These are phyloP conservation scores for Pseudofabraea citricarpa DNA, from an alignment of 2,329 filamentous ascomycete species.

Conservation along the genomic window DNA sequence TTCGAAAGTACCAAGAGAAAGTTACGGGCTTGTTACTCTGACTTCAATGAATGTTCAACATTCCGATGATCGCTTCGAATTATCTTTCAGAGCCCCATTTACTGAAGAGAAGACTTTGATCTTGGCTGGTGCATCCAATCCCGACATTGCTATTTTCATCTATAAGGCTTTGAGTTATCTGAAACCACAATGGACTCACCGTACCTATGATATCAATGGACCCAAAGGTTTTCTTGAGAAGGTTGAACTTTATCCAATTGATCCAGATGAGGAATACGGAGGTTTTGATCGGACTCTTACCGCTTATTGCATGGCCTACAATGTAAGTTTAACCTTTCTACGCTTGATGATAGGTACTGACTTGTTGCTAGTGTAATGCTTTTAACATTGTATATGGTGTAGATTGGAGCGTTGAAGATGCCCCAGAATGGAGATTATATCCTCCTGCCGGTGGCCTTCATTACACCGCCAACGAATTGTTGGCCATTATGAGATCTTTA, in stretches of 20 bases:
- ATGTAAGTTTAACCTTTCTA: constrained; percentile 33
- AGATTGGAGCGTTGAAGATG: constrained; percentile 58
- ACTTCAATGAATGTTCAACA: constrained; percentile 54
- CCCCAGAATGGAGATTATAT: constrained; percentile 60
- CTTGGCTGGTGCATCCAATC: constrained; percentile 58
- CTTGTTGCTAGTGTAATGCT: constrained; percentile 39
- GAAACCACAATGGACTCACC: constrained; percentile 60
- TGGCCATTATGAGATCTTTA: constrained; percentile 64
- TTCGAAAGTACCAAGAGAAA: constrained; percentile 40
- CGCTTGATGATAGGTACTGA: neutral
- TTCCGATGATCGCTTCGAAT: constrained; percentile 60
- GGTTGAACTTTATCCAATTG: constrained; percentile 35
- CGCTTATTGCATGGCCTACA: constrained; percentile 66
- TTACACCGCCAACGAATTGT: constrained; percentile 58
- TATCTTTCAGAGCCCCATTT: constrained; percentile 57
- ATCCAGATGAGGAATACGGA: constrained; percentile 54
- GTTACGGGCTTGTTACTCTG: constrained; percentile 60
- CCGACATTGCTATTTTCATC: constrained; percentile 59
- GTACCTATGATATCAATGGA: constrained; percentile 57
- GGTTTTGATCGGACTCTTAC: constrained; percentile 62
- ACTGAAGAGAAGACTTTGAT: constrained; percentile 50
- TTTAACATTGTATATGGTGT: constrained; percentile 62
- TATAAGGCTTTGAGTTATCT: constrained; percentile 57
- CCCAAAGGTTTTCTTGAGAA: constrained; percentile 50
- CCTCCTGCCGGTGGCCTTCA: constrained; percentile 46